phyloP scores from a whole-genome alignment of 768 basidiomycete genomes.

The Cystofilobasidium macerans region DNA sequence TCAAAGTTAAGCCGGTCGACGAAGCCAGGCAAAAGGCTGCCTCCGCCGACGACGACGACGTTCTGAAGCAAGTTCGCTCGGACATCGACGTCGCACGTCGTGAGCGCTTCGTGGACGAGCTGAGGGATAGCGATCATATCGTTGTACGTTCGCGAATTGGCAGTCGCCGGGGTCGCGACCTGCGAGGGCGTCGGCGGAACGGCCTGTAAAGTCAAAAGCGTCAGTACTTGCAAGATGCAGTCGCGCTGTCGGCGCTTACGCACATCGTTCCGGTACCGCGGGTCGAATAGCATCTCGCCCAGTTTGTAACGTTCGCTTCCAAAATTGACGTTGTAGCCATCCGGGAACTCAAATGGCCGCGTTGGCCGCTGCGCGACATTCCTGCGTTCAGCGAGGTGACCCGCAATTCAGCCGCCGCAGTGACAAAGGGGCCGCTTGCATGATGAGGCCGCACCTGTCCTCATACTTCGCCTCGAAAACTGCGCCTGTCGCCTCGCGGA shows the following conservation, averaged over 20 bases:
- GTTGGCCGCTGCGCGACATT: constrained; percentile 41
- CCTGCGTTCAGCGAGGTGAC: not conserved
- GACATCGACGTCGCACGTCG: constrained; percentile 80
- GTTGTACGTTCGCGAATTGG: constrained; percentile 39
- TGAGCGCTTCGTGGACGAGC: constrained; percentile 65
- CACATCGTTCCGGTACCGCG: constrained; percentile 41
- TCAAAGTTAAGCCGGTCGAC: constrained; percentile 71
- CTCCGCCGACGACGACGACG: constrained; percentile 91
- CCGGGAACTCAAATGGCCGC: constrained; percentile 76
- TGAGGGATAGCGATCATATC: constrained; percentile 47
- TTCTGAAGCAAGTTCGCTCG: constrained; percentile 82
- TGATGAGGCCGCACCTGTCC: constrained; percentile 48
- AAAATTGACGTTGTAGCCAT: constrained; percentile 77
- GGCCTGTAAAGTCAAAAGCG: constrained; percentile 27
- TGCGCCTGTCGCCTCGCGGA: constrained; percentile 78
- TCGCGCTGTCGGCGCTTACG: constrained; percentile 11
- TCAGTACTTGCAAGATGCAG: too few relatives aligned
- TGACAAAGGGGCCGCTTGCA: not conserved
- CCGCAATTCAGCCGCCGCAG: not conserved
- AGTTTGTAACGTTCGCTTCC: constrained; percentile 67
- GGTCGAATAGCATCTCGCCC: constrained; percentile 81
- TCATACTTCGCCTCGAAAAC: constrained; percentile 82
- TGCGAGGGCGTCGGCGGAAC: constrained; percentile 33
- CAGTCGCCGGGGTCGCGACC: constrained; percentile 33
- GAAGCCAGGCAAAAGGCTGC: constrained; percentile 74